Evolutionary conservation across 202 grass and related monocot genomes (phyloP), one percentile per base, ranked within the genome.

Genomic region (Elaeis oleifera): DNA sequence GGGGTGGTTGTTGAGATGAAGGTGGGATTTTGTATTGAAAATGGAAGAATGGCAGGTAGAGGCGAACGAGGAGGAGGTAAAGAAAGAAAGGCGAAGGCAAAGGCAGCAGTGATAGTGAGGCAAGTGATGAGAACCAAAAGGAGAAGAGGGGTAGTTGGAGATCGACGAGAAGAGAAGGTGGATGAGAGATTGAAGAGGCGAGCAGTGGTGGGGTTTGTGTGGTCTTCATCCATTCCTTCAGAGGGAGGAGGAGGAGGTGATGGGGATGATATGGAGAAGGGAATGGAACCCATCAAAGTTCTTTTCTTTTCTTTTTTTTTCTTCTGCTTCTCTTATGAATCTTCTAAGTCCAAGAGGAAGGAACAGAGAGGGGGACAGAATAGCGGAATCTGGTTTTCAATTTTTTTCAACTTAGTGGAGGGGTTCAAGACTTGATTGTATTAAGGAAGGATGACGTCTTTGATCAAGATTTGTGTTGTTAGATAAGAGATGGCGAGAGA

Each of bases 81-180:
- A 77, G 62, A 89, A 69, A 59, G 77, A 24, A 65, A 83, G n/a
- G 71, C 32, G 32, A 39, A 39, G 32, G 32, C 67, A 17, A 71
- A 70, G 13, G 81, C 69, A 58, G 65, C 50, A 57, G 81, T 77
- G 51, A 86, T 25, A 2, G 54, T 56, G 52, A 68, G 67, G 6
- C 72, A 72, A 19, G 89, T 76, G 79, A 81, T 28, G 54, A 81
- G 22, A 49, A 49, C 63, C 24, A 71, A 23, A 68, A 65, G 23
- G 79, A 19, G 69, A 61, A 69, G 21, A 71, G 44, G 25, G 4
- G 3, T 20, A 31, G 68, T 21, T 5, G 0, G 17, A 0, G 19
- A 51, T 19, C 51, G 0, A 3, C 44, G 56, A 13, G 69, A 13
- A 28, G 18, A 29, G n/a, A 65, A 55, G n/a, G 6, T 6, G n/a